Percentiles rank a stretch among this genome's conserved stretches.
phyloP scores from a whole-genome alignment of 768 basidiomycete species.

The Asterophora lycoperdoides region DNA sequence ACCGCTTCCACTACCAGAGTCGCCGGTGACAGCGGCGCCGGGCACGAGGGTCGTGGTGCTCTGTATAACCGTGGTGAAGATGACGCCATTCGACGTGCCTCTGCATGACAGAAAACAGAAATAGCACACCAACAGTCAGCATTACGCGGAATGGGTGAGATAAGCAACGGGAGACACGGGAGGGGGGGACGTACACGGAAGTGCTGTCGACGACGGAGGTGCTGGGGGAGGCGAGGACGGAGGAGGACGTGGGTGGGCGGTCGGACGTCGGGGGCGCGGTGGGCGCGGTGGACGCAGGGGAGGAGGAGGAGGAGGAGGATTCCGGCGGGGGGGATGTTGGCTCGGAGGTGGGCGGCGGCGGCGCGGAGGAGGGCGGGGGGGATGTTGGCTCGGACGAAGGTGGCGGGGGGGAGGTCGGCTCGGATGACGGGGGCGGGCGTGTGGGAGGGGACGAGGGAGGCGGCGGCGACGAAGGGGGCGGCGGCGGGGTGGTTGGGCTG shows the following conservation, averaged over 20 bases:
- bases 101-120: background rate
- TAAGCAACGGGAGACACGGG: too few species aligned
- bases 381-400: background rate
- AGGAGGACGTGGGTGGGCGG: too few species aligned
- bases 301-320: background rate
- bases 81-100: conserved; percentile 22
- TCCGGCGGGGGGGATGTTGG: too few species aligned
- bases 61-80: conserved; percentile 23
- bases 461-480: background rate
- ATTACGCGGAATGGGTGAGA: background rate
- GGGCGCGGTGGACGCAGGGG: background rate
- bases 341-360: background rate
- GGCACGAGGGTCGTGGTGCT: conserved; percentile 25
- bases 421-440: background rate
- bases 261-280: conserved; percentile 1
- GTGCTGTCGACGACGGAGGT: conserved; percentile 3
- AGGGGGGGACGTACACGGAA: background rate
- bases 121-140: background rate
- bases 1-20: too few species aligned
- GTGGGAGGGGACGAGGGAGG: background rate
- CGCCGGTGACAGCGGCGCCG: conserved; percentile 18
- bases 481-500: background rate
- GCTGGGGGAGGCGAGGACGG: background rate
- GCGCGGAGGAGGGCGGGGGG: background rate
- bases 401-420: background rate